Base-by-base conservation (phyloP, 129 eudicot genomes). In the Pittosporum tobira region DNA sequence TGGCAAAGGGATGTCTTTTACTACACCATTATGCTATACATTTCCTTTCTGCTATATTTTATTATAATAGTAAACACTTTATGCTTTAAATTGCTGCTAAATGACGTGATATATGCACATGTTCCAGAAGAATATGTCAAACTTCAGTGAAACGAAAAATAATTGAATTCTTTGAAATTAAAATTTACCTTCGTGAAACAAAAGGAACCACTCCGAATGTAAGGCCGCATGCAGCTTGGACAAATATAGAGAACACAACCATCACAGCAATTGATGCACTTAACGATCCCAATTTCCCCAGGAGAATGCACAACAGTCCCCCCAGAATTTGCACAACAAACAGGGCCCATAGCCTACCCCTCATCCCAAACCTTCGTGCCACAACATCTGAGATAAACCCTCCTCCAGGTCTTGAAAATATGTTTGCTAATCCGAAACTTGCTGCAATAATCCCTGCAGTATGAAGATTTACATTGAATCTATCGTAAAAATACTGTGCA, bases 181-280 rank as follows among this genome's bases (percentile, higher is more conserved):
- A 30, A 57, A 38, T n/a, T 5, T 76, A 71, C 81, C 81, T 76
- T 61, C 81, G 27, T 4, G 81, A 76, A 48, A 71, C 67, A 45
- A 80, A 80, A 1, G 87, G 87, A 68, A 76, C 87, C 11, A 80
- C 74, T n/a, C 82, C 87, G 11, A 72, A 80, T 29, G 87, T 75
- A 48, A 80, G 79, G 16, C 87, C 82, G 45, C 79, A 75, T 1
- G 82, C 76, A 18, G 87, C 87, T 59, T 80, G 87, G 65, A 75
- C 73, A 29, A 80, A 80, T 15, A 80, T 64, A 5, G 87, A 80
- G 47, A 80, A 80, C 11, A 75, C 48, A 45, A 75, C 42, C 87
- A 80, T 80, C 46, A 80, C 79, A 50, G 77, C 64, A 34, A 80
- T 19, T 0, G 87, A 80, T 7, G 58, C 75, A 23, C 67, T 21